Base-by-base conservation (phyloP, 345 rosid genomes). In the Populus deltoides region DNA sequence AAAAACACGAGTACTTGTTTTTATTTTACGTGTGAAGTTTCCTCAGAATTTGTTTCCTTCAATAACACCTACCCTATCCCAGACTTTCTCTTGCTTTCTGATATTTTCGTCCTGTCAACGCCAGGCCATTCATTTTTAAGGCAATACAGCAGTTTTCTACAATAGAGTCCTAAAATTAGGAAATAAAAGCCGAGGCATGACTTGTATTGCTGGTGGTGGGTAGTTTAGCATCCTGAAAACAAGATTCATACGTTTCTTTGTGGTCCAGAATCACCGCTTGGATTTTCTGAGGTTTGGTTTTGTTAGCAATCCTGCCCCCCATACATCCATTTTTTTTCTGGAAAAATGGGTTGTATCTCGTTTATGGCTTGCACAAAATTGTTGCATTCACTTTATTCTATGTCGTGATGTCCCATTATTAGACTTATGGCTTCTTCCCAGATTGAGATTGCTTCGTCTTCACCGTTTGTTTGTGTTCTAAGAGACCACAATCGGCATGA, bases 391-490 rank as follows among this genome's bases (percentile, higher is more conserved):
- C 36, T 31, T 8, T 51, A 20, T 61, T 24, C 17, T 7, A 4
- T 33, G 38, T 66, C 25, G 29, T 22, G 45, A 33, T 31, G 43
- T 25, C 8, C 15, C 3, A 1, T 4, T n/a, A 9, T 43, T 69
- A 38, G 41, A 33, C 55, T 36, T 51, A 92, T 94, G 98, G 97
- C 92, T 18, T 91, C 90, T 38, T 91, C 91, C 2, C 90, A 90
- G 36, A 89, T 92, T 0, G 93, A 91, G 84, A 78, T 92, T 29
- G 87, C 81, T 39, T 83, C 97, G 1, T 87, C 94, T 38, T 69
- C 90, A 22, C 88, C 89, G 45, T 86, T 92, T 77, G 89, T 89
- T 59, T 85, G 91, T 73, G 88, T 90, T 17, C 80, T 92, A 71
- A 88, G 88, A 78, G 93, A 92, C 70, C 89, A 79, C 13, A 87